Conservation (phyloP, 2,329 filamentous ascomycete species). For the Cladosporium sp. region DNA sequence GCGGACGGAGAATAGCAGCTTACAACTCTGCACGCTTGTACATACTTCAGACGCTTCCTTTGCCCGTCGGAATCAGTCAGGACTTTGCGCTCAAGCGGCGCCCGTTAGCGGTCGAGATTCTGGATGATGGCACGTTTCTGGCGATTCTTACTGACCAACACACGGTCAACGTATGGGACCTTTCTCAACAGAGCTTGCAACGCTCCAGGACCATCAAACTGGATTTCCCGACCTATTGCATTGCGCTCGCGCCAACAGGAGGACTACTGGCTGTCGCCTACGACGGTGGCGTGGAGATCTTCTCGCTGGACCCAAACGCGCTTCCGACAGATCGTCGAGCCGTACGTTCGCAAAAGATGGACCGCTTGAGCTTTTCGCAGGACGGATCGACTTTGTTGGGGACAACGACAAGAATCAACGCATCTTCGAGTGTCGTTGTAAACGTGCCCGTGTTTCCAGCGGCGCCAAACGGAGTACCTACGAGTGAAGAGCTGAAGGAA, state of each 20-base stretch:
- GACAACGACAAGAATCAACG: constrained; percentile 39
- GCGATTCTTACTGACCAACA: constrained; percentile 80
- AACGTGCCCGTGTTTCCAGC: constrained; percentile 39
- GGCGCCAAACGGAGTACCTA: constrained; percentile 31
- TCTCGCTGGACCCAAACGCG: constrained; percentile 66
- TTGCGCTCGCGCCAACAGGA: constrained; percentile 77
- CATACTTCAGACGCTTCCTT: constrained; percentile 66
- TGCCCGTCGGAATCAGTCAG: constrained; percentile 60
- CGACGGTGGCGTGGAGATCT: constrained; percentile 82
- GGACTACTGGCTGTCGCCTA: constrained; percentile 83
- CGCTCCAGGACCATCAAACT: constrained; percentile 69
- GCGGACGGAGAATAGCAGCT: constrained; percentile 72
- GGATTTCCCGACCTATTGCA: constrained; percentile 74
- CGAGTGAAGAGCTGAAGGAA: constrained; percentile 39
- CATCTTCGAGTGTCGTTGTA: constrained; percentile 37
- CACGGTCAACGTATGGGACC: constrained; percentile 78
- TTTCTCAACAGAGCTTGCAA: constrained; percentile 58
- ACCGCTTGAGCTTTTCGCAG: constrained; percentile 38
- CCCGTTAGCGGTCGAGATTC: constrained; percentile 73
- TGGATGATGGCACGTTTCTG: constrained; percentile 72
- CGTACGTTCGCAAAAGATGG: constrained; percentile 38
- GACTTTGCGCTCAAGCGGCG: constrained; percentile 78
- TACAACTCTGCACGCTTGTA: constrained; percentile 86
- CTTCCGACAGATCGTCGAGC: constrained; percentile 39
- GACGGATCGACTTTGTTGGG: constrained; percentile 40